These are phyloP conservation scores for Aspergillus indologenus DNA, from an alignment of 495 filamentous ascomycete genomes.

Conservation along the genomic window DNA sequence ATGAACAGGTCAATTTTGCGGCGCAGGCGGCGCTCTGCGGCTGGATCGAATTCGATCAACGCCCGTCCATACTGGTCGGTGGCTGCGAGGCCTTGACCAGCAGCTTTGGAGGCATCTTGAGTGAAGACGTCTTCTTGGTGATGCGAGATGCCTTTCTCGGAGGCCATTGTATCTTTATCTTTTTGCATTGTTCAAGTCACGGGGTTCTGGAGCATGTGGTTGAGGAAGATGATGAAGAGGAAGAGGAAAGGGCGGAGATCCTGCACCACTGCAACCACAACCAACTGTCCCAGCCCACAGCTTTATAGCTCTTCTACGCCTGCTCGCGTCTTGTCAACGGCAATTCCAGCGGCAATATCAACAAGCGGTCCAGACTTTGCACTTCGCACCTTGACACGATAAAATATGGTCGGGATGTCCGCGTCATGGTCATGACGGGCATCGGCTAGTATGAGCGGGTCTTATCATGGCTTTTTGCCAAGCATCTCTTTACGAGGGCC, in stretches of 20 bases:
- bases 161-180: neutral
- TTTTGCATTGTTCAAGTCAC: neutral
- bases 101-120: conserved; percentile 40
- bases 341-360: too few relatives aligned
- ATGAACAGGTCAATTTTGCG: conserved; percentile 48
- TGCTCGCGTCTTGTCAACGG: neutral
- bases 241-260: neutral
- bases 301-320: neutral
- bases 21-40: conserved; percentile 52
- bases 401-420: neutral
- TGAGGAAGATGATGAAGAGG: neutral
- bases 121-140: conserved; percentile 24
- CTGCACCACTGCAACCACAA: neutral
- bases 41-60: conserved; percentile 55
- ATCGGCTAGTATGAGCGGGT: neutral
- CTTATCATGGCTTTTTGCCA: neutral
- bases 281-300: too few relatives aligned
- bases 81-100: conserved; percentile 56
- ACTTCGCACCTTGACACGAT: neutral
- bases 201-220: neutral
- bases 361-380: neutral
- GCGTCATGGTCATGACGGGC: neutral
- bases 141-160: neutral
- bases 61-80: conserved; percentile 60
- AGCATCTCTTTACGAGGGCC: neutral